phyloP scores from a whole-genome alignment of 306 rosid genomes.

The Acacia crassicarpa region DNA sequence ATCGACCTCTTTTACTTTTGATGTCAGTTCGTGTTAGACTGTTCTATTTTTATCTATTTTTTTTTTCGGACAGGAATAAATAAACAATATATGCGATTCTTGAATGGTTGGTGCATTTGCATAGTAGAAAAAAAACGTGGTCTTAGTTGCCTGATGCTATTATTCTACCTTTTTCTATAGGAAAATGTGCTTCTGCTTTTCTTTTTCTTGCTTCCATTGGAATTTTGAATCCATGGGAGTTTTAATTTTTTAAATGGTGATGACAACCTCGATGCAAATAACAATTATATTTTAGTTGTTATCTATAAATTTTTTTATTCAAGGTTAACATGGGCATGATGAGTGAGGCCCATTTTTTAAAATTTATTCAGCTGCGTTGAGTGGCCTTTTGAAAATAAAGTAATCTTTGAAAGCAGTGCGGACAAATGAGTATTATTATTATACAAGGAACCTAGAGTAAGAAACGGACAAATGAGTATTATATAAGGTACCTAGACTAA shows the following conservation, averaged over 20 bases:
- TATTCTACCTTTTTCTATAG: constrained; percentile 26
- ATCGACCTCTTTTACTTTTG: neutral
- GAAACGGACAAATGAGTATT: constrained; percentile 25
- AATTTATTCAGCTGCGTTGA: constrained; percentile 37
- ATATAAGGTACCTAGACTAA: constrained; percentile 24
- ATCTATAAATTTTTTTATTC: neutral
- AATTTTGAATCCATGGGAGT: constrained; percentile 9
- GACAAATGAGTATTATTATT: constrained; percentile 31
- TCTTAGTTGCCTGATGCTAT: constrained; percentile 38
- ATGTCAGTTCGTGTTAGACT: neutral
- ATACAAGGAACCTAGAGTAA: constrained; percentile 25
- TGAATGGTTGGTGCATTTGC: constrained; percentile 19
- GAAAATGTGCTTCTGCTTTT: constrained; percentile 33
- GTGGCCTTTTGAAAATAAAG: constrained; percentile 34
- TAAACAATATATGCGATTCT: neutral
- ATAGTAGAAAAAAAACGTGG: constrained; percentile 37
- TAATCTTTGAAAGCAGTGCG: constrained; percentile 30
- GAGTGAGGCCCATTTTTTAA: constrained; percentile 34
- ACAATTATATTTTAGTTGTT: neutral
- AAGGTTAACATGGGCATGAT: constrained; percentile 53
- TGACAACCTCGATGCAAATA: neutral
- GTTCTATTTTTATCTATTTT: neutral
- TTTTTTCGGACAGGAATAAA: neutral
- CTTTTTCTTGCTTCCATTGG: constrained; percentile 20
- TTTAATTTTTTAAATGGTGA: constrained; percentile 23